These are phyloP conservation scores for Apiotrichum domesticum DNA, from an alignment of 1,284 basidiomycete species.

Conservation along the genomic window DNA sequence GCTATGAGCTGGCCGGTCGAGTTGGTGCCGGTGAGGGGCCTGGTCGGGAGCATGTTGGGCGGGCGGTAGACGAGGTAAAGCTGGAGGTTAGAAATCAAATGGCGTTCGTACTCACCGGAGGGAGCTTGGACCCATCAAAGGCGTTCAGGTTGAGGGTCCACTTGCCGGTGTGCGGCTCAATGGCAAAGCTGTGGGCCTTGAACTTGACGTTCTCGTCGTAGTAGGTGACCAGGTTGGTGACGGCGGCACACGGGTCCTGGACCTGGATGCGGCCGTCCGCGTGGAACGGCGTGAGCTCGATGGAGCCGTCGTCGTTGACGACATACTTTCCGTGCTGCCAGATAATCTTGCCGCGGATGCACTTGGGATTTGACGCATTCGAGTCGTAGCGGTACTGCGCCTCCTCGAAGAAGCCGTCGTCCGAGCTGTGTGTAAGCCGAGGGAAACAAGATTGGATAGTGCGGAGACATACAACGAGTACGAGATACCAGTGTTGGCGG, in stretches of 20 bases:
- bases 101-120: conserved; percentile 30
- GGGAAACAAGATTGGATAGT: not conserved
- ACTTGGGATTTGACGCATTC: conserved; percentile 54
- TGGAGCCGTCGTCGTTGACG: conserved; percentile 66
- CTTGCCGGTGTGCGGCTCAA: conserved; percentile 33
- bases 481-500: conserved; percentile 71
- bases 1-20: conserved; percentile 21
- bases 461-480: conserved; percentile 69
- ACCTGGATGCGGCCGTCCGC: conserved; percentile 82
- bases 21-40: conserved; percentile 44
- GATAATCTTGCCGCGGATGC: conserved; percentile 70
- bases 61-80: conserved; percentile 43
- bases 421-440: conserved; percentile 44
- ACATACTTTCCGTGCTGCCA: conserved; percentile 78
- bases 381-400: conserved; percentile 76
- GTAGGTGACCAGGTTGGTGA: conserved; percentile 72
- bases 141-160: conserved; percentile 41
- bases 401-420: conserved; percentile 74
- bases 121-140: conserved; percentile 45
- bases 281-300: conserved; percentile 61
- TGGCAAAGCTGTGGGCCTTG: conserved; percentile 43
- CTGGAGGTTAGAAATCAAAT: conserved; percentile 7
- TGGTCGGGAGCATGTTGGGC: conserved; percentile 49
- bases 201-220: conserved; percentile 55
- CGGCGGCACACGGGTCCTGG: conserved; percentile 79